A percentile compares a stretch with the other conserved stretches of the same genome.
phyloP scores from a whole-genome alignment of 257 asterid species.

The Capsicum rhomboideum region DNA sequence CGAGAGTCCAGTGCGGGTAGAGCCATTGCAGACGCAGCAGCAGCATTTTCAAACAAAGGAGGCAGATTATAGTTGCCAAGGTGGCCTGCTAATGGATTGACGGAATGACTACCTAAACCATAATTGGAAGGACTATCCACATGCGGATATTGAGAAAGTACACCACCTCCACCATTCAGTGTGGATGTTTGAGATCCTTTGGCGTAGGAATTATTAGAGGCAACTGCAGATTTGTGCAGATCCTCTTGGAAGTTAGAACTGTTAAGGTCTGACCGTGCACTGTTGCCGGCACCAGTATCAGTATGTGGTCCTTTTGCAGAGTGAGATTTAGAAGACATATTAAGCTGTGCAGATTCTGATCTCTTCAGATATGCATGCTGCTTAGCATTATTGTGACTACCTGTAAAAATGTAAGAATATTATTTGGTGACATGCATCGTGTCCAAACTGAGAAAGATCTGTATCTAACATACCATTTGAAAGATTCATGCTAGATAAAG shows the following conservation, averaged over 20 bases:
- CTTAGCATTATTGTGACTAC: constrained; percentile 42
- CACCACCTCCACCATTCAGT: constrained; percentile 40
- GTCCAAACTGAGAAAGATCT: constrained; percentile 32
- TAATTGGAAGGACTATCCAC: constrained; percentile 61
- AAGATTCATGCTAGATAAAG: constrained; percentile 79
- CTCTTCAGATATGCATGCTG: constrained; percentile 41
- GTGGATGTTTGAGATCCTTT: constrained; percentile 51
- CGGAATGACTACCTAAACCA: constrained; percentile 56
- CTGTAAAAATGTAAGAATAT: constrained; percentile 32
- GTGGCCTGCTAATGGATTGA: constrained; percentile 61
- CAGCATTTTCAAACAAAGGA: constrained; percentile 92
- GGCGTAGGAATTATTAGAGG: constrained; percentile 35
- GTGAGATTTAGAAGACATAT: constrained; percentile 25
- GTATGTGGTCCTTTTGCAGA: constrained; percentile 17
- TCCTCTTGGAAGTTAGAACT: constrained; percentile 29
- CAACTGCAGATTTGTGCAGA: constrained; percentile 30
- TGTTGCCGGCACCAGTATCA: constrained; percentile 25
- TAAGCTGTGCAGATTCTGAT: constrained; percentile 33
- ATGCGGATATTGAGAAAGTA: constrained; percentile 55
- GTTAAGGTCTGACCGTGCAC: constrained; percentile 18
- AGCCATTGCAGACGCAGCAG: constrained; percentile 76
- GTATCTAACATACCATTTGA: constrained; percentile 47
- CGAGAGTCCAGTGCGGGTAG: constrained; percentile 72
- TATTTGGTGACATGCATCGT: constrained; percentile 4
- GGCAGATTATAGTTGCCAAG: constrained; percentile 66